A percentile compares a stretch with the other conserved stretches of the same genome.
Evolutionary conservation across 371 early-diverging fungal species (phyloP).

Genomic region (Rhizopus arrhizus): DNA sequence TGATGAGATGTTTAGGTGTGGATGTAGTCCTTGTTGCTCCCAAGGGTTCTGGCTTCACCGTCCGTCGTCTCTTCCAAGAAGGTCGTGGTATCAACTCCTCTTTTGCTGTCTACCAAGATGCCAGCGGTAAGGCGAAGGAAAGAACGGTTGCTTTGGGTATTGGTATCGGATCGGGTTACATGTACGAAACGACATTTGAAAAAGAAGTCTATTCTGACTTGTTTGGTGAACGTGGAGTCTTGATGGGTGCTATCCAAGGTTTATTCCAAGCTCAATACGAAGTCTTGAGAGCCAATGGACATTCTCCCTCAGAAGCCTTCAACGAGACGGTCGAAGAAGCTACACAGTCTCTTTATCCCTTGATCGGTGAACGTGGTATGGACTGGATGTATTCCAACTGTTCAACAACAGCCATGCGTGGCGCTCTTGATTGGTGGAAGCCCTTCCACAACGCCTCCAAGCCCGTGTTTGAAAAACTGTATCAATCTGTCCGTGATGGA

Average conservation of each 20-base stretch:
- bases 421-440: conserved; percentile 97
- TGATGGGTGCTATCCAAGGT: conserved; percentile 98
- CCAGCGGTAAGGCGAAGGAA: conserved; percentile 90
- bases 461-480: conserved; percentile 93
- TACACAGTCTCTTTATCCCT: conserved; percentile 95
- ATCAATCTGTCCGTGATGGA: conserved; percentile 87
- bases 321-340: conserved; percentile 99
- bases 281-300: conserved; percentile 90
- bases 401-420: conserved; percentile 93
- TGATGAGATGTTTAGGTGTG: conserved; percentile 58
- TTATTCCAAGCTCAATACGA: conserved; percentile 97
- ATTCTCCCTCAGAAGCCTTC: conserved; percentile 97
- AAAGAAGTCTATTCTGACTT: conserved; percentile 98
- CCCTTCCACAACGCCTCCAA: conserved; percentile 91
- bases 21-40: conserved; percentile 97
- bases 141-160: conserved; percentile 92
- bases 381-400: conserved; percentile 97
- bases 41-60: conserved; percentile 95
- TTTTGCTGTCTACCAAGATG: conserved; percentile 94
- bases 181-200: conserved; percentile 96
- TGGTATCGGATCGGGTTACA: conserved; percentile 94
- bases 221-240: conserved; percentile 95
- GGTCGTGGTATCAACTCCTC: conserved; percentile 98
- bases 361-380: conserved; percentile 96
- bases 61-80: conserved; percentile 93